Base-by-base conservation (phyloP, 2,329 filamentous ascomycete genomes). In the Apiospora malaysiana region DNA sequence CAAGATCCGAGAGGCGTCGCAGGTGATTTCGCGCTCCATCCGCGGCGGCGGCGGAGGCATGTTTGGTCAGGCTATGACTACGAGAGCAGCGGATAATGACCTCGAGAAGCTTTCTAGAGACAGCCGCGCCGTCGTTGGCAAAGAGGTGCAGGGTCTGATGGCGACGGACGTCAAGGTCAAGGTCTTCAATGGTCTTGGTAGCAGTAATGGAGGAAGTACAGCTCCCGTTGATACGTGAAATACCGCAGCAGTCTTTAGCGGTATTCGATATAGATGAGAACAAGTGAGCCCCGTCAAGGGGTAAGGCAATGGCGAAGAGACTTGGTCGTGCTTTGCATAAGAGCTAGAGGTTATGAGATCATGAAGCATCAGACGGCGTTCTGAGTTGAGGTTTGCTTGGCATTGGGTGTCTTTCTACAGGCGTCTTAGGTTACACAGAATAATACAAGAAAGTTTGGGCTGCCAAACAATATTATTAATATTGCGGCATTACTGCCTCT, bases 1-100 rank as follows among this genome's bases (percentile, higher is more conserved):
- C 74, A 98, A 97, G 84, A 92, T 97, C 75, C 86, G 87, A 75
- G 90, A 94, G 74, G 89, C 90, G 2, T 89, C 85, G 9, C 71
- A 72, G 23, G 74, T 77, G 32, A 77, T 86, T 59, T 74, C 82
- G 72, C 79, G 82, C 40, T 71, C 71, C 47, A 74, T 73, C 25
- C 73, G 80, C n/a, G 75, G 76, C 10, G 45, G 40, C 5, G 80
- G 78, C 69, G 76, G 81, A 51, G 77, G 77, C 23, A 76, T 79
- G 68, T 69, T 72, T 25, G 32, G 45, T n/a, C 69, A 66, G 25
- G 42, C 23, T 21, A 43, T 16, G 6, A 27, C 6, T 10, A 45
- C 43, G 32, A 70, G 51, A 32, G 25, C 23, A 5, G 49, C 68
- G 18, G 73, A 69, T 40, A 25, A 66, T 16, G 78, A 80, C 68